Conservation (phyloP, 2,329 filamentous ascomycete species). For the Aureobasidium zeae region DNA sequence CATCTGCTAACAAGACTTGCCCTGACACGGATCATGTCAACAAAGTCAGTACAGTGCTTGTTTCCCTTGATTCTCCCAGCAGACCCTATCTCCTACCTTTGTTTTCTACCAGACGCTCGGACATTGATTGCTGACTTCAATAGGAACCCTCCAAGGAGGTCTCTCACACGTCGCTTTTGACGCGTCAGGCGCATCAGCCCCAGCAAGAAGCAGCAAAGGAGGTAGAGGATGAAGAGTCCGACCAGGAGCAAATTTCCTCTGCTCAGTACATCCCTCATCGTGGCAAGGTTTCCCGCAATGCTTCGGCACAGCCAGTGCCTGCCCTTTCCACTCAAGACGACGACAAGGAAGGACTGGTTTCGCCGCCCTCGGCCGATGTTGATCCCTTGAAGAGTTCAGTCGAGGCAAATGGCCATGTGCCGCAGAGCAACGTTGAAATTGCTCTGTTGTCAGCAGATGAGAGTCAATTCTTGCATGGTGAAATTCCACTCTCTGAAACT, state of each 20-base stretch:
- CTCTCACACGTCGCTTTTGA: conserved; percentile 4
- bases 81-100: no score
- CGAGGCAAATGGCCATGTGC: conserved; percentile 11
- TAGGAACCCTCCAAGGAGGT: neutral
- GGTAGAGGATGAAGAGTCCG: conserved; percentile 53
- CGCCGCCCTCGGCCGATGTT: neutral
- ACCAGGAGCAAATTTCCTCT: conserved; percentile 79
- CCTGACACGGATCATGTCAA: neutral
- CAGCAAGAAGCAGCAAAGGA: conserved; percentile 18
- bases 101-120: neutral
- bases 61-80: no score
- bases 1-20: conserved; percentile 9
- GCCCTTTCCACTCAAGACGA: conserved; percentile 9
- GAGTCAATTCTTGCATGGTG: conserved; percentile 52
- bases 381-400: conserved; percentile 1
- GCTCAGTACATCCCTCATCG: conserved; percentile 75
- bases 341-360: conserved; percentile 10
- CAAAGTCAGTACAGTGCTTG: conserved; percentile 2
- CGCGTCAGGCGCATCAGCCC: conserved; percentile 10
- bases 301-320: neutral
- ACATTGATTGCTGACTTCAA: neutral
- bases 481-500: conserved; percentile 38
- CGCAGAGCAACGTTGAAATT: conserved; percentile 49
- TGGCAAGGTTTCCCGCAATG: conserved; percentile 10
- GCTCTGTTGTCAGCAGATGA: conserved; percentile 52